Base-by-base conservation (phyloP, 768 basidiomycete genomes). In the Cystobasidium onofrii region DNA sequence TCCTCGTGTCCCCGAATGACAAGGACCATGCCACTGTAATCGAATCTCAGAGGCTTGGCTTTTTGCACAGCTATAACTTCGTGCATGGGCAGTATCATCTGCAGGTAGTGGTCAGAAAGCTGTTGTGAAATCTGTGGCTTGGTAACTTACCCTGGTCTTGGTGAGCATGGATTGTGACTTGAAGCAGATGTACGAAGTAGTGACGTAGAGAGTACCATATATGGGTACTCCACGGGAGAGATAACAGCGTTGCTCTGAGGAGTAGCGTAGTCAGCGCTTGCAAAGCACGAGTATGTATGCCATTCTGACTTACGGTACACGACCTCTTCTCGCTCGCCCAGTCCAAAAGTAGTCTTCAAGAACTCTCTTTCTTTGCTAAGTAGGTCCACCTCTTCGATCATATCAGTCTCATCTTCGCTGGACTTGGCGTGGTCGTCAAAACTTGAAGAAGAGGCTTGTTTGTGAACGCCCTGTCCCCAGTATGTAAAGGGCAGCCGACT, bases 1-100 rank as follows among this genome's bases (percentile, higher is more conserved):
- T 99, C 95, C 82, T 99, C 95, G 79, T 98, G 92, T 0, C 95
- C 95, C 78, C 90, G 91, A 77, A 99, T 87, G 67, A 97, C 88
- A 71, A 98, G 84, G 41, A 90, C 87, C 23, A 98, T 85, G 31
- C 95, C 95, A 78, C 89, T 86, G 79, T 92, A 92, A 6, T 90
- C 91, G 80, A 96, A 91, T 27, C 90, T 87, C 76, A 90, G 90
- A 1, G 93, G 90, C 81, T 88, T 91, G 10, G 89, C 88, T 80
- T 87, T 89, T 81, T 96, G 90, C 3, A 86, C 85, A 13, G 91
- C 86, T 50, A 98, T 83, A 44, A 98, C 86, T 81, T 98, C 95
- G 52, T 87, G 86, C 71, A 96, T 87, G 15, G 95, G 95, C 33
- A 99, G 83, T 25, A 95, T 87, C 95, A 99, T 98, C 94, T 98